Evolutionary conservation across 108 stramenopile species (phyloP), one percentile per base, ranked within the genome.

Genomic region (Stephanodiscus minutulus): DNA sequence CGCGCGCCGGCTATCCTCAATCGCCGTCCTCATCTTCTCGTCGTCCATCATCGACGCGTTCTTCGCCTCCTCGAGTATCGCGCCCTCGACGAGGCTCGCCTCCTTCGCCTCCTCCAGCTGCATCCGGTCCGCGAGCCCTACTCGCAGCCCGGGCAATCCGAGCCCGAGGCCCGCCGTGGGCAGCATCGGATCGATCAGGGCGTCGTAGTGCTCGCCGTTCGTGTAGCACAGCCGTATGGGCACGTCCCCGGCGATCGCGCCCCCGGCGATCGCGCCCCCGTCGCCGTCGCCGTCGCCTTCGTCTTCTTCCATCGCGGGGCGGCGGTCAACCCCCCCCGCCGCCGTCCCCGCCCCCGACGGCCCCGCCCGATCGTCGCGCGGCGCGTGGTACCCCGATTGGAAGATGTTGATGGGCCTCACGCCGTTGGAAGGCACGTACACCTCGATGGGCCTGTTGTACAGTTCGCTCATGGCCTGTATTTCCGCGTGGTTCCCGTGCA

Each of bases 401-500:
- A 94, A 94, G 31, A 94, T 94, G 62, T 94, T 94, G 43, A 94
- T 84, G 17, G 91, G 93, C 7, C 37, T 77, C 9, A 82, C 53
- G 3, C 87, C 89, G 43, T 80, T 82, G n/a, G 79, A 66, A 13
- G 93, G 93, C 7, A 78, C 76, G 63, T 84, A 97, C 17, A 99
- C 92, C 73, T 97, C 93, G 41, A 96, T 87, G 20, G 90, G 89
- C 36, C 97, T 84, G 66, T 96, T 94, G 86, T 96, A 98, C 29
- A 99, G 69, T 87, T 99, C 98, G 50, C 85, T 88, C 52, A 97
- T 84, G 52, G 98, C 98, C 73, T 97, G 97, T 49, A 99, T 90
- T 80, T 99, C 98, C 10, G 96, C 88, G 74, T 97, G 96, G 81
- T 98, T 98, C 4, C 97, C 98, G 78, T 98, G 97, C 6, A 91